Percentiles rank a stretch among this genome's conserved stretches.
These are phyloP conservation scores for Fusarium chaquense DNA, from an alignment of 2,329 filamentous ascomycete genomes.

Conservation along the genomic window DNA sequence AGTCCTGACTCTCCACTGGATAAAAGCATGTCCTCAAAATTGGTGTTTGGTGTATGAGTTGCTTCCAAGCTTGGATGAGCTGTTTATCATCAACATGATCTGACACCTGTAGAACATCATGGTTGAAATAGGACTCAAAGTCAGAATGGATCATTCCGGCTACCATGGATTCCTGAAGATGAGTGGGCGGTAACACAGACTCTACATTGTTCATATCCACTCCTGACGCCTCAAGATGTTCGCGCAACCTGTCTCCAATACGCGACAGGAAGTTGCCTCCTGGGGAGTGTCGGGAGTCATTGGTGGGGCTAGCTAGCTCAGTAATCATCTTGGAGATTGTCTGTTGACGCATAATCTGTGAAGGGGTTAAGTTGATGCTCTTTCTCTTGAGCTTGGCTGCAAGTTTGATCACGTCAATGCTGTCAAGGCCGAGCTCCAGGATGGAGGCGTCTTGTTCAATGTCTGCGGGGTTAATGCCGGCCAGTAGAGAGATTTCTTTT, in stretches of 20 bases:
- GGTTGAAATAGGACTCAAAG: constrained; percentile 85
- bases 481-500: constrained; percentile 72
- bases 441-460: constrained; percentile 73
- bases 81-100: constrained; percentile 64
- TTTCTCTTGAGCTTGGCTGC: constrained; percentile 75
- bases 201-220: constrained; percentile 61
- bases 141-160: constrained; percentile 82
- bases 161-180: constrained; percentile 88
- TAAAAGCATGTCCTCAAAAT: constrained; percentile 82
- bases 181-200: constrained; percentile 77
- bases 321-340: constrained; percentile 71
- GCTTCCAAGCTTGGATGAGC: constrained; percentile 71
- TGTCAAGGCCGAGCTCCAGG: constrained; percentile 88
- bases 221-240: constrained; percentile 53
- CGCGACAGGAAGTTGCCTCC: constrained; percentile 28
- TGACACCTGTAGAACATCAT: constrained; percentile 77
- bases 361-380: constrained; percentile 74
- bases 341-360: constrained; percentile 78
- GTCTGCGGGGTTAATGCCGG: constrained; percentile 61
- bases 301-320: constrained; percentile 10
- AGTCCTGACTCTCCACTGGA: constrained; percentile 70
- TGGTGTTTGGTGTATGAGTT: constrained; percentile 70
- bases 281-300: not conserved
- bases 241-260: constrained; percentile 52
- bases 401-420: constrained; percentile 90